phyloP scores from a whole-genome alignment of 495 filamentous ascomycete genomes.

The Oleoguttula mirabilis region DNA sequence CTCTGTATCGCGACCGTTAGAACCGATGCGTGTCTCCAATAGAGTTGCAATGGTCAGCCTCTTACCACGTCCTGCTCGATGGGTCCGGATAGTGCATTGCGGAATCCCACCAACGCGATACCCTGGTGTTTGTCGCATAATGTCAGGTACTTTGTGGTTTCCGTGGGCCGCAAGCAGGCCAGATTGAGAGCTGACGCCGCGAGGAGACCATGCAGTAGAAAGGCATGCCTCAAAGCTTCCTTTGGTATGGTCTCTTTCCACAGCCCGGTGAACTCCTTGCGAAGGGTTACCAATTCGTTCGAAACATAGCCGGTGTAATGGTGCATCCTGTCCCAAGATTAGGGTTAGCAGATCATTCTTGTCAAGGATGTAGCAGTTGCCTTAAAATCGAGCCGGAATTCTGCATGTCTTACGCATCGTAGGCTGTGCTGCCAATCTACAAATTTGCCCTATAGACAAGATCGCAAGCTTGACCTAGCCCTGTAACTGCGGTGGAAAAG shows the following conservation, averaged over 20 bases:
- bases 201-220: constrained; percentile 19
- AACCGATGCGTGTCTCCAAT: too few relatives aligned
- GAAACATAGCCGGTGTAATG: constrained; percentile 6
- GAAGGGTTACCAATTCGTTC: not conserved
- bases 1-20: too few relatives aligned
- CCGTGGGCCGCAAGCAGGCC: not conserved
- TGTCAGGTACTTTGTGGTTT: constrained; percentile 4
- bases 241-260: constrained; percentile 7
- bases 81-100: constrained; percentile 1
- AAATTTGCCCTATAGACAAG: too few relatives aligned
- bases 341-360: too few relatives aligned
- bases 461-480: too few relatives aligned
- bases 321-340: too few relatives aligned
- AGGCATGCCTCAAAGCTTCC: constrained; percentile 7
- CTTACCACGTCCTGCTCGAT: not conserved
- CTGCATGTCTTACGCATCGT: too few relatives aligned
- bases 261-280: constrained; percentile 1
- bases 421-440: too few relatives aligned
- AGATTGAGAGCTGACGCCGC: constrained; percentile 16
- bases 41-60: too few relatives aligned
- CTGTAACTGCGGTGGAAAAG: too few relatives aligned
- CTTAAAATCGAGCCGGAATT: too few relatives aligned
- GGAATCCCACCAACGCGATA: constrained; percentile 7
- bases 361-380: too few relatives aligned
- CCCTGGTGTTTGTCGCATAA: constrained; percentile 13